Evolutionary conservation across 169 alveolate species (phyloP).

Genomic region (Eimeria zaria): DNA sequence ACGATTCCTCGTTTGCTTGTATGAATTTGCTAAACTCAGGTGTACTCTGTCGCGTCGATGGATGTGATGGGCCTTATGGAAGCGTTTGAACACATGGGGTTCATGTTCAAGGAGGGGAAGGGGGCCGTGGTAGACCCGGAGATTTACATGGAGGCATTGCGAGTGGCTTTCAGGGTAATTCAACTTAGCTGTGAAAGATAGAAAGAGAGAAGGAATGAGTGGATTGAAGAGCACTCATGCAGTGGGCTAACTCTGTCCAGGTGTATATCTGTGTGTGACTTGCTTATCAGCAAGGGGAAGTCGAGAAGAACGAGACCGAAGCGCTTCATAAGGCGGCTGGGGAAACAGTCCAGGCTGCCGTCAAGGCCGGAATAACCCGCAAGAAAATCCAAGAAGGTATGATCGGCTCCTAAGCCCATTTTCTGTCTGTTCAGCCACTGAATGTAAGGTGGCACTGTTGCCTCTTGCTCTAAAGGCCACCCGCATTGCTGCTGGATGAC

Average conservation of each 20-base stretch:
- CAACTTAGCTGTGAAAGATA: neutral
- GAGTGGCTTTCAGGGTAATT: conserved; percentile 87
- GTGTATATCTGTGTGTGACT: neutral
- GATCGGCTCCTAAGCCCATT: neutral
- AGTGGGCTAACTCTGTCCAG: neutral
- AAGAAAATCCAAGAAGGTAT: conserved; percentile 76
- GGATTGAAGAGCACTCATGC: neutral
- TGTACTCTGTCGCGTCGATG: conserved; percentile 90
- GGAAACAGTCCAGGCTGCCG: conserved; percentile 78
- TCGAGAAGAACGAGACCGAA: conserved; percentile 76
- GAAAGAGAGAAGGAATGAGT: neutral
- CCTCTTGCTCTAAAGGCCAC: neutral
- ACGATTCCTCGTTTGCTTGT: neutral
- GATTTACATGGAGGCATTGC: conserved; percentile 92
- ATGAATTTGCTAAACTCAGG: conserved; percentile 69
- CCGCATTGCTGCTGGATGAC: neutral
- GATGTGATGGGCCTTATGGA: conserved; percentile 92
- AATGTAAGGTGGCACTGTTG: neutral
- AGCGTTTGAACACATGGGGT: conserved; percentile 94
- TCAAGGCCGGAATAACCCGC: conserved; percentile 72
- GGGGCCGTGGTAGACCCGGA: conserved; percentile 91
- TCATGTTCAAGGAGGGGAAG: conserved; percentile 88
- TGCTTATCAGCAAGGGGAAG: conserved; percentile 73
- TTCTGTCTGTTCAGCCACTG: neutral
- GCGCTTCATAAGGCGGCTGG: conserved; percentile 76